These are phyloP conservation scores for Populus trichocarpa DNA, from an alignment of 441 rosid species.

Conservation along the genomic window DNA sequence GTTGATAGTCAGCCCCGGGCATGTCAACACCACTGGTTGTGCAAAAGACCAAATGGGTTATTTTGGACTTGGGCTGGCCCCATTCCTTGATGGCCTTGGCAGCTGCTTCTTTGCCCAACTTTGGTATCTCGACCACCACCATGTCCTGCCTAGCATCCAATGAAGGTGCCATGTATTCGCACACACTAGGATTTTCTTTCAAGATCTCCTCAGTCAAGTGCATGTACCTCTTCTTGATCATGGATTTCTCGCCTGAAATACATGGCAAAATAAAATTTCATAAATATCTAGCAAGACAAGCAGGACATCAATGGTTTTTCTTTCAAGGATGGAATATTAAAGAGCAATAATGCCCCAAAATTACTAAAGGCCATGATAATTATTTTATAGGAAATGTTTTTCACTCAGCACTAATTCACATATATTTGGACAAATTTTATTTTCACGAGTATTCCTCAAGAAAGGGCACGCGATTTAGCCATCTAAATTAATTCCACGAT, in stretches of 20 bases:
- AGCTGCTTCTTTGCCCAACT: slow-evolving; percentile 46
- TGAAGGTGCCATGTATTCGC: slow-evolving; percentile 39
- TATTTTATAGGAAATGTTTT: no score
- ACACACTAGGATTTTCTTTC: slow-evolving; percentile 33
- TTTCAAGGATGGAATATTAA: no score
- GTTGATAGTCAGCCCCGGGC: slow-evolving; percentile 48
- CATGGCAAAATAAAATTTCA: background rate
- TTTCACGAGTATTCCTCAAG: background rate
- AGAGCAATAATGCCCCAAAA: no score
- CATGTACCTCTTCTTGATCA: slow-evolving; percentile 43
- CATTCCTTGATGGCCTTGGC: slow-evolving; percentile 42
- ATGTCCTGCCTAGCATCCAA: slow-evolving; percentile 48
- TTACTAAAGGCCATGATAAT: no score
- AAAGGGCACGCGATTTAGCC: background rate
- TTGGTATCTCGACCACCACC: slow-evolving; percentile 36
- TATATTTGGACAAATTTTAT: background rate
- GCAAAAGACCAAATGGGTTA: slow-evolving; percentile 50
- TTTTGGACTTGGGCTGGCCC: slow-evolving; percentile 49
- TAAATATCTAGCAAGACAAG: background rate
- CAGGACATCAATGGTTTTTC: background rate
- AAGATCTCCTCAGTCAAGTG: slow-evolving; percentile 38
- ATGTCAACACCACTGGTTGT: slow-evolving; percentile 45
- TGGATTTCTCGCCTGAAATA: slow-evolving; percentile 38
- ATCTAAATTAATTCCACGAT: background rate
- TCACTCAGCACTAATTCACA: no score